Evolutionary conservation across 768 basidiomycete genomes (phyloP).

Genomic region (Suillus plorans): DNA sequence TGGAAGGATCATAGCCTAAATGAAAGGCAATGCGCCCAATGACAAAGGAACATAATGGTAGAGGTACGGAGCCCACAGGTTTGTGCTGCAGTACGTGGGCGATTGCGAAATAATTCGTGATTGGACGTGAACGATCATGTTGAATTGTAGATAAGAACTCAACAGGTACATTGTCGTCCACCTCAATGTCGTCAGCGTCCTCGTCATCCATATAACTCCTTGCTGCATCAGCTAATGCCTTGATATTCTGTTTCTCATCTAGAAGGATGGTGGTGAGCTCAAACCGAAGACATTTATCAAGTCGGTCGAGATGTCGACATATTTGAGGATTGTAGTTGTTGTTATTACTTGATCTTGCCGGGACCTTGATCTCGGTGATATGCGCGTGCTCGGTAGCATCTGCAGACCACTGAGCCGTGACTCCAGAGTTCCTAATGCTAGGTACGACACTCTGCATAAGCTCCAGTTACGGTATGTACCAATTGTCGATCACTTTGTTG

Average conservation of each 20-base stretch:
- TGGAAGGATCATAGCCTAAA: not conserved
- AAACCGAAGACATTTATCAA: slow-evolving; percentile 30
- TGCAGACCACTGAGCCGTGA: slow-evolving; percentile 34
- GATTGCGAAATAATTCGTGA: no score
- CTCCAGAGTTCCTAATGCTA: slow-evolving; percentile 29
- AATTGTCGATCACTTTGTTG: slow-evolving; percentile 29
- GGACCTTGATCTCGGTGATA: slow-evolving; percentile 33
- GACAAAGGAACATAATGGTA: not conserved
- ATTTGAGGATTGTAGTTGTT: slow-evolving; percentile 37
- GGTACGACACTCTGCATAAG: slow-evolving; percentile 33
- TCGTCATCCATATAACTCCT: no score
- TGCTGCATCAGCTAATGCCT: no score
- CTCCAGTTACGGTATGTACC: slow-evolving; percentile 43
- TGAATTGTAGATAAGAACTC: no score
- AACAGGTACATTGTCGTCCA: no score
- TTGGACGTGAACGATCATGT: no score
- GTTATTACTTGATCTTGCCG: slow-evolving; percentile 30
- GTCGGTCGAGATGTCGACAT: slow-evolving; percentile 28
- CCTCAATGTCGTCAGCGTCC: no score
- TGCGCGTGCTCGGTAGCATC: slow-evolving; percentile 36
- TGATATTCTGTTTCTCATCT: no score
- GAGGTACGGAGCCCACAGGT: no score
- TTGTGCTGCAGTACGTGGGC: no score
- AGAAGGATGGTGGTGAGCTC: slow-evolving; percentile 20
- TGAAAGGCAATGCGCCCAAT: not conserved